A percentile compares a stretch with the other conserved stretches of the same genome.
Conservation (phyloP, 176 grass and related monocot genomes). For the Oryza longistaminata region DNA sequence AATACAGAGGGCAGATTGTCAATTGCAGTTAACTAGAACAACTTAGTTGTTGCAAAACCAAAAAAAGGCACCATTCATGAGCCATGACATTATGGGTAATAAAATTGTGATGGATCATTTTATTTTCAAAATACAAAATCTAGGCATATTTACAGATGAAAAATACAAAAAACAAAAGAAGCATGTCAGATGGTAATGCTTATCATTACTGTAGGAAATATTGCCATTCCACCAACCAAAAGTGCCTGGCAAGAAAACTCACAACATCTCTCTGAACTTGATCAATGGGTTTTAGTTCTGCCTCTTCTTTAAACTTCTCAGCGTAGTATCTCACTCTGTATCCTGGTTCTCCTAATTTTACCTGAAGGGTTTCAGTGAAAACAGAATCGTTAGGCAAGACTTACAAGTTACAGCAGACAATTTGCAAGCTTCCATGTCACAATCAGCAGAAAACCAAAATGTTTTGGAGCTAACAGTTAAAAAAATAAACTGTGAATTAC, state of each 20-base stretch:
- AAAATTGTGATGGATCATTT: slow-evolving; percentile 18
- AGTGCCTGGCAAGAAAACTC: slow-evolving; percentile 47
- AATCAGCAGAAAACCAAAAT: slow-evolving; percentile 12
- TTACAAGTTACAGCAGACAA: neutral
- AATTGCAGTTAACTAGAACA: neutral
- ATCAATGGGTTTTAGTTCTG: slow-evolving; percentile 62
- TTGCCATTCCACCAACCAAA: slow-evolving; percentile 24
- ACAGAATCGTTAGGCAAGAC: slow-evolving; percentile 23
- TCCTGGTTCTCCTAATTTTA: slow-evolving; percentile 94
- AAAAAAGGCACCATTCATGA: neutral
- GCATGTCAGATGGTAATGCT: slow-evolving; percentile 21
- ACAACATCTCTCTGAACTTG: slow-evolving; percentile 87
- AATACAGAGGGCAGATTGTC: slow-evolving; percentile 14
- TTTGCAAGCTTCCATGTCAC: slow-evolving; percentile 7
- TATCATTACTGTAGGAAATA: slow-evolving; percentile 15
- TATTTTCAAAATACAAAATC: slow-evolving; percentile 1
- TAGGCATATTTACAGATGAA: neutral
- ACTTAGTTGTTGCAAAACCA: neutral
- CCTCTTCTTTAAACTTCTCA: slow-evolving; percentile 89
- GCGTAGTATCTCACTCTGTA: slow-evolving; percentile 84
- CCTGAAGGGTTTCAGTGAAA: slow-evolving; percentile 50
- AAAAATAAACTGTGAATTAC: neutral
- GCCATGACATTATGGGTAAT: slow-evolving; percentile 9
- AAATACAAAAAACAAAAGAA: slow-evolving; percentile 29
- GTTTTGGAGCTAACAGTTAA: neutral